Evolutionary conservation across 208 protist genomes (phyloP).

Genomic region (Crithidia fasciculata): DNA sequence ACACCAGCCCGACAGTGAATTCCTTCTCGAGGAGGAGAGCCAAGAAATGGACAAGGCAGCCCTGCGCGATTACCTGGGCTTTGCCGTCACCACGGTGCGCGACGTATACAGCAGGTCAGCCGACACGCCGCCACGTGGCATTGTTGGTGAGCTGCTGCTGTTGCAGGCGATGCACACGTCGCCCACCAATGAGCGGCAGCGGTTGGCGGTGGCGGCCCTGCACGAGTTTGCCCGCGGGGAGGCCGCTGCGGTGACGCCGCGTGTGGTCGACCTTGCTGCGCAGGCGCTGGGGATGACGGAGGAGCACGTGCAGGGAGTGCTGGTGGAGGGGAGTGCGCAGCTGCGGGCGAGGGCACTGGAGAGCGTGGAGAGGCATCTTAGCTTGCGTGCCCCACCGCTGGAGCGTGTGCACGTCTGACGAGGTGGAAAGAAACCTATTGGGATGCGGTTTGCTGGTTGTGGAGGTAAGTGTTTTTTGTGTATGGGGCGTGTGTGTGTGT

Average conservation of each 20-base stretch:
- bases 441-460: not conserved
- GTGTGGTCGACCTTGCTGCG: slow-evolving; percentile 32
- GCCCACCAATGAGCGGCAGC: slow-evolving; percentile 22
- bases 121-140: slow-evolving; percentile 31
- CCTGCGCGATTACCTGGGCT: slow-evolving; percentile 11
- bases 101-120: slow-evolving; percentile 24
- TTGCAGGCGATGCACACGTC: slow-evolving; percentile 27
- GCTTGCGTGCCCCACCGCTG: slow-evolving; percentile 6
- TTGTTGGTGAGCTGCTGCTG: slow-evolving; percentile 56
- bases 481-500: too few species aligned
- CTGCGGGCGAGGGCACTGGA: slow-evolving; percentile 51
- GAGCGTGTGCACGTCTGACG: slow-evolving; percentile 2
- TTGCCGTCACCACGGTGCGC: slow-evolving; percentile 24
- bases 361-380: slow-evolving; percentile 1
- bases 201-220: slow-evolving; percentile 57
- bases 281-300: slow-evolving; percentile 52
- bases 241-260: slow-evolving; percentile 33
- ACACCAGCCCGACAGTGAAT: slow-evolving; percentile 3
- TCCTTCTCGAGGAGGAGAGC: slow-evolving; percentile 63
- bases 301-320: slow-evolving; percentile 57
- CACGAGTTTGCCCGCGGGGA: slow-evolving; percentile 46
- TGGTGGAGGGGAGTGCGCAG: slow-evolving; percentile 48
- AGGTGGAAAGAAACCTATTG: not conserved
- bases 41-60: slow-evolving; percentile 28
- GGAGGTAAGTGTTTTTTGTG: too few species aligned